phyloP scores from a whole-genome alignment of 2,329 filamentous ascomycete species.

The Alternaria solani region DNA sequence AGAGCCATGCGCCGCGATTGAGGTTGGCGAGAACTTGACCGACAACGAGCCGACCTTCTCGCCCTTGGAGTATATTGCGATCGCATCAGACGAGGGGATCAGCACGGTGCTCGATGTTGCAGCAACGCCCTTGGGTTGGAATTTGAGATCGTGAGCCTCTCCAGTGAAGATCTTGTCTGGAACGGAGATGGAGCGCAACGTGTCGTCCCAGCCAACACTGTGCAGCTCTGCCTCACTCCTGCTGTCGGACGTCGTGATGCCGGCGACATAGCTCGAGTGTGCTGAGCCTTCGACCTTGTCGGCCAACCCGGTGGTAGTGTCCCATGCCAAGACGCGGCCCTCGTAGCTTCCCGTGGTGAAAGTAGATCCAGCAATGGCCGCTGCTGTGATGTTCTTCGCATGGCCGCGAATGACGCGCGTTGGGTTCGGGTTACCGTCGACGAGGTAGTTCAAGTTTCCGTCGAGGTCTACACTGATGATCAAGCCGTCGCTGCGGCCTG shows the following conservation, averaged over 20 bases:
- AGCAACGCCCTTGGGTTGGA: slow-evolving; percentile 80
- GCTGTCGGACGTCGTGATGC: slow-evolving; percentile 65
- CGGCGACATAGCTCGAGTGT: slow-evolving; percentile 86
- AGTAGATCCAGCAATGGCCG: slow-evolving; percentile 69
- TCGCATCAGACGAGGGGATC: slow-evolving; percentile 62
- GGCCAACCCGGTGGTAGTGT: slow-evolving; percentile 73
- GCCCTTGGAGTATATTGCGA: slow-evolving; percentile 68
- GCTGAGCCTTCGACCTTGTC: slow-evolving; percentile 77
- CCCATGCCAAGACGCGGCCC: slow-evolving; percentile 85
- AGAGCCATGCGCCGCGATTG: slow-evolving; percentile 73
- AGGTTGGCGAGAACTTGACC: slow-evolving; percentile 71
- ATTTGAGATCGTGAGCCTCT: slow-evolving; percentile 70
- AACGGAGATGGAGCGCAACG: slow-evolving; percentile 79
- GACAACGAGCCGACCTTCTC: slow-evolving; percentile 66
- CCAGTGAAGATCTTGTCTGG: slow-evolving; percentile 78
- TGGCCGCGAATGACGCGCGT: slow-evolving; percentile 82
- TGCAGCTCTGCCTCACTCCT: slow-evolving; percentile 65
- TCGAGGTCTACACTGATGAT: slow-evolving; percentile 89
- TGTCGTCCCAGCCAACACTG: slow-evolving; percentile 94
- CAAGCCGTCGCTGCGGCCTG: slow-evolving; percentile 80
- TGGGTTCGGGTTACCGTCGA: slow-evolving; percentile 73
- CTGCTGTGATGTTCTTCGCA: slow-evolving; percentile 86
- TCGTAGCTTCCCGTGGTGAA: slow-evolving; percentile 93
- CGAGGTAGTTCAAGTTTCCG: slow-evolving; percentile 89
- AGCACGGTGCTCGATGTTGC: slow-evolving; percentile 63